phyloP scores from a whole-genome alignment of 2,329 filamentous ascomycete genomes.

The Sporothrix globosa region DNA sequence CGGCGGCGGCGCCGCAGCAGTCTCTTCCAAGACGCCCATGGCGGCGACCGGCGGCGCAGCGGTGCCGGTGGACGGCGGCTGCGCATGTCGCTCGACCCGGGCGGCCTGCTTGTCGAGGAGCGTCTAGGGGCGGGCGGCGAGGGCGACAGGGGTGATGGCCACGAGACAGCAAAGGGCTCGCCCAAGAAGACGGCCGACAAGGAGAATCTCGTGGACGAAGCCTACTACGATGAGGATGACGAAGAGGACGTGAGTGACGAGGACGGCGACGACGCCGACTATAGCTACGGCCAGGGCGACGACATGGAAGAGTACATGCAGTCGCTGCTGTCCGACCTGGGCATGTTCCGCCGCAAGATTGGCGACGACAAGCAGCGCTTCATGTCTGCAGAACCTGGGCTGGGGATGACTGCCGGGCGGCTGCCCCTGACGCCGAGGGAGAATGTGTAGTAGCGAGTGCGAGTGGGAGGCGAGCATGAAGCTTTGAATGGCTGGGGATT shows the following conservation, averaged over 20 bases:
- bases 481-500: not conserved
- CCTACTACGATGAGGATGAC: slow-evolving; percentile 39
- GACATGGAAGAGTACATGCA: slow-evolving; percentile 85
- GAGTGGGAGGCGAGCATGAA: not conserved
- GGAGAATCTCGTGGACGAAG: slow-evolving; percentile 40
- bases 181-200: slow-evolving; percentile 36
- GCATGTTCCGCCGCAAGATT: slow-evolving; percentile 81
- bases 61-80: slow-evolving; percentile 26
- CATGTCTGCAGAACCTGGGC: slow-evolving; percentile 61
- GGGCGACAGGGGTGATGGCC: slow-evolving; percentile 37
- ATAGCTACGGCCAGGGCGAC: slow-evolving; percentile 54
- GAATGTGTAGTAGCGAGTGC: slow-evolving; percentile 41
- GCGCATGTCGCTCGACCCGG: slow-evolving; percentile 33
- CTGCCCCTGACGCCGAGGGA: slow-evolving; percentile 52
- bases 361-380: slow-evolving; percentile 77
- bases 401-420: slow-evolving; percentile 45
- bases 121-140: not conserved
- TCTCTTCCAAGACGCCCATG: slow-evolving; percentile 26
- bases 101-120: slow-evolving; percentile 31
- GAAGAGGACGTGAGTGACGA: slow-evolving; percentile 50
- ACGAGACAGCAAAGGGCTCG: slow-evolving; percentile 40
- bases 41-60: slow-evolving; percentile 34
- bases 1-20: slow-evolving; percentile 28
- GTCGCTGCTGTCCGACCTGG: slow-evolving; percentile 77
- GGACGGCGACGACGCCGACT: slow-evolving; percentile 53